Evolutionary conservation across 2,329 filamentous ascomycete species (phyloP), one percentile per base, ranked within the genome.

Genomic region (Fusarium albosuccineum): DNA sequence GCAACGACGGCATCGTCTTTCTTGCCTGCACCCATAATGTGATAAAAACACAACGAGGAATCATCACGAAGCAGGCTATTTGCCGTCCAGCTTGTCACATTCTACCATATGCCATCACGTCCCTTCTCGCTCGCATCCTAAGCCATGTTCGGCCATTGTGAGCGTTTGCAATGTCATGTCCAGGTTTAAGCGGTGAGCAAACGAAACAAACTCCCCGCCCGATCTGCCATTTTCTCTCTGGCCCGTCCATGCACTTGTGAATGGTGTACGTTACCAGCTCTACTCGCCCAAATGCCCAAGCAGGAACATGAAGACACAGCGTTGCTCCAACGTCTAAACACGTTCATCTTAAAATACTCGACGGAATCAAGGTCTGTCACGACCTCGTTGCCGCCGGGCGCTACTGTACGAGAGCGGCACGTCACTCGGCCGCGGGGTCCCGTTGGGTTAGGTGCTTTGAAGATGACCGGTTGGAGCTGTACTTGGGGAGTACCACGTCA

Each of bases 361-460:
- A 37, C n/a, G 53, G 42, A 14, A 54, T 27, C 36, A 33, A 51
- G 17, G 40, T 48, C 37, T 52, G 54, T 34, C 42, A 41, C 51
- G 40, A n/a, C 22, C 52, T 61, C 63, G 49, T 46, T 68, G 64
- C 66, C 60, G 66, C 56, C 48, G 62, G 62, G 65, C 60, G 60
- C 68, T 68, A 70, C 67, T 68, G 68, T 68, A 61, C 41, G 59
- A 65, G 62, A 66, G 67, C 53, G 67, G 67, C 68, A 70, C 67
- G 65, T 64, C 67, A 67, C 65, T 68, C 60, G 67, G 65, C 37
- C 60, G 62, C 48, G 62, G 64, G 67, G 62, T 68, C 55, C 53
- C 55, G 62, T 54, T 60, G 36, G 42, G 50, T 67, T 66, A 56
- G 44, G 59, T 57, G 41, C 36, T 39, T 45, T 49, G 41, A 26